Percentiles rank a stretch among this genome's conserved stretches.
phyloP scores from a whole-genome alignment of 164 flowering plant species.

The Kingdonia uniflora region DNA sequence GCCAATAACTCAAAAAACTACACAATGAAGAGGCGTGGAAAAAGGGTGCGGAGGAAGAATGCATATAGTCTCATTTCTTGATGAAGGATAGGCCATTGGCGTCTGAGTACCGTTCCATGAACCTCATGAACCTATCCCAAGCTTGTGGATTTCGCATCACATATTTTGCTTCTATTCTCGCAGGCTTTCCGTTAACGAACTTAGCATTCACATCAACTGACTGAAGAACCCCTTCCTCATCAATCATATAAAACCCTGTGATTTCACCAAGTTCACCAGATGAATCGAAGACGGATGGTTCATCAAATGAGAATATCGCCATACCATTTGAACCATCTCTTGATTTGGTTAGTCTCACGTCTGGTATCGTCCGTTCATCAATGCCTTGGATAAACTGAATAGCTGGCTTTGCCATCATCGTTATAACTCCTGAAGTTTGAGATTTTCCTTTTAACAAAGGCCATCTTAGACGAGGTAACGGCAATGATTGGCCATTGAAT shows the following conservation, averaged over 20 bases:
- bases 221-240: constrained; percentile 86
- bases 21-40: neutral
- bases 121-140: constrained; percentile 99
- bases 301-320: constrained; percentile 69
- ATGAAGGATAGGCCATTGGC: constrained; percentile 84
- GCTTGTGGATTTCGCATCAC: constrained; percentile 74
- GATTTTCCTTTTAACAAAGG: constrained; percentile 11
- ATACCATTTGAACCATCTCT: constrained; percentile 93
- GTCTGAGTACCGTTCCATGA: constrained; percentile 92
- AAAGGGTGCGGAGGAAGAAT: constrained; percentile 11
- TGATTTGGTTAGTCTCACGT: constrained; percentile 81
- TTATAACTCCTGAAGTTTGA: constrained; percentile 19
- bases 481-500: constrained; percentile 49
- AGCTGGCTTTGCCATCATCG: constrained; percentile 67
- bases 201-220: constrained; percentile 88
- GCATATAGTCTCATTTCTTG: constrained; percentile 52
- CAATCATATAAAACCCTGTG: constrained; percentile 95
- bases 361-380: constrained; percentile 83
- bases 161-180: constrained; percentile 83
- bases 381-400: constrained; percentile 95
- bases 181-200: constrained; percentile 84
- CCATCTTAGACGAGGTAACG: constrained; percentile 17
- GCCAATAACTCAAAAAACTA: constrained; percentile 13
- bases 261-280: constrained; percentile 87
- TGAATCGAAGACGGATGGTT: constrained; percentile 91